Evolutionary conservation across 169 alveolate species (phyloP), one percentile per base, ranked within the genome.

Genomic region (Plasmodium blacklocki): DNA sequence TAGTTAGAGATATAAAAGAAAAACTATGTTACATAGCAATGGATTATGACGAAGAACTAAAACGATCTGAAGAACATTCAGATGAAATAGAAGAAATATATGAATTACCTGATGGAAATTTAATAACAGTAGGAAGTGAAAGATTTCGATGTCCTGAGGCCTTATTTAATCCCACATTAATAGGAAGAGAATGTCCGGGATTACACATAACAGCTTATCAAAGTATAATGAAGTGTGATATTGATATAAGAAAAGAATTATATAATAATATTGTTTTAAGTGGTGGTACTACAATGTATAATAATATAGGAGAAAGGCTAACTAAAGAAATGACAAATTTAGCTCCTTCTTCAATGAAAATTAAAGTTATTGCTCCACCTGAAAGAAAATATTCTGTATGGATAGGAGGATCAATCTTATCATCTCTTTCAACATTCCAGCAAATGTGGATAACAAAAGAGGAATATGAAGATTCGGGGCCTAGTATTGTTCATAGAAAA

Each of bases 281-380:
- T 64, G 99, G 99, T 47, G 99, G 99, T 70, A 98, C 99, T 60
- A 98, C 99, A 83, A 96, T 97, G 98, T 97, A 96, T 96, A 97
- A 96, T 88, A 99, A 99, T 63, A 97, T 98, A 71, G 98, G 99
- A 23, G 99, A 98, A 94, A 96, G 99, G 88, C 93, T 98, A 94
- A 97, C 99, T 52, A 98, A 97, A 88, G 99, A 99, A 94, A 97
- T 99, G 63, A 97, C 99, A 29, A 97, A 97, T 39, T 89, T 97
- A 88, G 99, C 99, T 14, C 99, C 99, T 12, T 96, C 99, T 70
- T 95, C 99, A 39, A 96, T 97, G 99, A 98, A 97, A 95, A 96
- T 98, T 94, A 98, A 97, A 96, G 99, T 99, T 73, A 98, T 97
- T 50, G 99, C 99, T n/a, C 99, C 99, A 3, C 99, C 99, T 26